Conservation (phyloP, 768 basidiomycete species). For the Leccinellum luteum region DNA sequence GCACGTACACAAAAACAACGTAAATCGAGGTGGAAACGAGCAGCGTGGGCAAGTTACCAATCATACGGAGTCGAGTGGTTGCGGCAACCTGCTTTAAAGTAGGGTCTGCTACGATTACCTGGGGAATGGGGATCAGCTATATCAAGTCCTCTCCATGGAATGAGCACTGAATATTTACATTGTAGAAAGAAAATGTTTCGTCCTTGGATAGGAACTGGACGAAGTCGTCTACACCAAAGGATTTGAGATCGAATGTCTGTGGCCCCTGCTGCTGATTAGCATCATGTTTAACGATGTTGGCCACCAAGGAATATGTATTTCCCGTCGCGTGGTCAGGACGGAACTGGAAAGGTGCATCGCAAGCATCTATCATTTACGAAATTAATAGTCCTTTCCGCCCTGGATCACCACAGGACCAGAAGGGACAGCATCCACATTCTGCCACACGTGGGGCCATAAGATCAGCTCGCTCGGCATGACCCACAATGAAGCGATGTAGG, state of each 20-base stretch:
- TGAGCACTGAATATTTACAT: too few relatives aligned
- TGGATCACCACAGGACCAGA: not conserved
- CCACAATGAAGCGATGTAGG: not conserved
- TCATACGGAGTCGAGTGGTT: constrained; percentile 9
- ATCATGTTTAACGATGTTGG: not conserved
- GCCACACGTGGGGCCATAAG: not conserved
- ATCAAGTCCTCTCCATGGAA: too few relatives aligned
- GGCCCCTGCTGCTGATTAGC: not conserved
- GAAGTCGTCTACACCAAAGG: not conserved
- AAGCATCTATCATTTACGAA: not conserved
- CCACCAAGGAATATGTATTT: constrained; percentile 6
- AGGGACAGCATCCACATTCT: not conserved
- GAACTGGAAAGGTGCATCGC: not conserved
- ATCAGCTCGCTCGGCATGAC: not conserved
- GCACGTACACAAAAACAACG: not conserved
- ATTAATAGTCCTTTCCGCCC: not conserved
- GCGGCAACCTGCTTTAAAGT: constrained; percentile 2
- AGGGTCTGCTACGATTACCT: constrained; percentile 12
- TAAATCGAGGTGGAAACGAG: constrained; percentile 1
- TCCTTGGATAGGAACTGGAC: not conserved
- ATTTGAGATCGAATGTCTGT: not conserved
- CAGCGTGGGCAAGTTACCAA: not conserved
- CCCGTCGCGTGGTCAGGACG: constrained; percentile 3
- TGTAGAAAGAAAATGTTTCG: not conserved
- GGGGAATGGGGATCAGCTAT: too few relatives aligned